A percentile compares a stretch with the other conserved stretches of the same genome.
These are phyloP conservation scores for Kuraishia capsulata DNA, from an alignment of 805 yeast species.

Conservation along the genomic window DNA sequence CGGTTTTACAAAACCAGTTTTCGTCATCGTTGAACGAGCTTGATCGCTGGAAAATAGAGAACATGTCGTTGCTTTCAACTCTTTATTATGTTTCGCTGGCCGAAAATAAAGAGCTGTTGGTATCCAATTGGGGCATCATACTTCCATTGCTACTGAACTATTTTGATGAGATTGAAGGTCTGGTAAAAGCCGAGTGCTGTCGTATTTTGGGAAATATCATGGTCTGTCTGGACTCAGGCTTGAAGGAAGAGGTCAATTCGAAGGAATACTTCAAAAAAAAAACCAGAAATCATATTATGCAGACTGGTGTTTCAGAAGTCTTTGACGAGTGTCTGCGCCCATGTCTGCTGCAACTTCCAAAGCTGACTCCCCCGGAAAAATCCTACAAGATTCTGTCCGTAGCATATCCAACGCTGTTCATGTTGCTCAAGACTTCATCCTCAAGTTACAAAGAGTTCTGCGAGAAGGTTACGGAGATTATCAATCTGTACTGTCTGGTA, in stretches of 20 bases:
- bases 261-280: background rate
- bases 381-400: conserved; percentile 11
- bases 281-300: conserved; percentile 10
- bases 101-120: conserved; percentile 5
- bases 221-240: conserved; percentile 2
- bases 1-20: conserved; percentile 9
- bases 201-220: conserved; percentile 6
- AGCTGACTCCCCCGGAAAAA: conserved; percentile 15
- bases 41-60: conserved; percentile 11
- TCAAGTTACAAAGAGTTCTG: conserved; percentile 5
- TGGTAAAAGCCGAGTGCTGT: conserved; percentile 15
- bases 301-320: conserved; percentile 13
- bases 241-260: background rate
- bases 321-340: conserved; percentile 16
- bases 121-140: conserved; percentile 15
- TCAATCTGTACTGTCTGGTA: conserved; percentile 17
- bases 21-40: conserved; percentile 8
- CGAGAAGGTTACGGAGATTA: conserved; percentile 10
- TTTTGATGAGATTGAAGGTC: conserved; percentile 18
- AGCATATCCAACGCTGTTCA: conserved; percentile 13
- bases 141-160: conserved; percentile 16
- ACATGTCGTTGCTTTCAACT: conserved; percentile 8
- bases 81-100: conserved; percentile 3
- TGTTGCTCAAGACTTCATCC: conserved; percentile 7
- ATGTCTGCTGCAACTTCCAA: conserved; percentile 18